These are phyloP conservation scores for Dysphania ambrosioides DNA, from an alignment of 148 eudicot genomes.

Conservation along the genomic window DNA sequence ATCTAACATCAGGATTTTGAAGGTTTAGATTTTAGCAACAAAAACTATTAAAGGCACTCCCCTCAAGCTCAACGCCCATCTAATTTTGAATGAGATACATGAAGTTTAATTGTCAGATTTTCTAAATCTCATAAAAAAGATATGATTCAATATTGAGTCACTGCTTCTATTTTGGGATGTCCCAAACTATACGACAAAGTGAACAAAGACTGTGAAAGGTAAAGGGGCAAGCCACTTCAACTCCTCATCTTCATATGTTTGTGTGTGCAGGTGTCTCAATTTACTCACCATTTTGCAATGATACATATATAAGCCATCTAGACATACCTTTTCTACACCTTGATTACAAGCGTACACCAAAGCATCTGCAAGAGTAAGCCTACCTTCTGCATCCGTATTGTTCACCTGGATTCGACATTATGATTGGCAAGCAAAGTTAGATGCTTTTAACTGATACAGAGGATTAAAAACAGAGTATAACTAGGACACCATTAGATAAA, in stretches of 20 bases:
- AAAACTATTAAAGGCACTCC: neutral
- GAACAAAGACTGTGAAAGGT: neutral
- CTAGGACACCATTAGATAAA: no score
- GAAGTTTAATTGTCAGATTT: no score
- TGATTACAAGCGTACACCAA: slow-evolving; percentile 96
- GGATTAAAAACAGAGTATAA: neutral
- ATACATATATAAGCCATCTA: neutral
- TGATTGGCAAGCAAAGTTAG: neutral
- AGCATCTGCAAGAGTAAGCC: slow-evolving; percentile 99
- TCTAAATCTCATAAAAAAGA: no score
- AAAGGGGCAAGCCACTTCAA: neutral
- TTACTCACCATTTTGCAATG: neutral
- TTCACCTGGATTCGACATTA: slow-evolving; percentile 57
- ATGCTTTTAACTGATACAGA: neutral
- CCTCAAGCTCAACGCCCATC: neutral
- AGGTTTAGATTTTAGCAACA: neutral
- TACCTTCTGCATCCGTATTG: slow-evolving; percentile 99
- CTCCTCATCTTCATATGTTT: neutral
- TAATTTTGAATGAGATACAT: neutral
- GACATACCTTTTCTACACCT: slow-evolving; percentile 91
- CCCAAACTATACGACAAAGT: no score
- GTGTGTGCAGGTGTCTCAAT: neutral
- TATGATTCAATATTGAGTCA: no score
- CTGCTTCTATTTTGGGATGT: no score
- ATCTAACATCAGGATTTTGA: neutral